Conservation (phyloP, 257 asterid species). For the Jasminum sambac region DNA sequence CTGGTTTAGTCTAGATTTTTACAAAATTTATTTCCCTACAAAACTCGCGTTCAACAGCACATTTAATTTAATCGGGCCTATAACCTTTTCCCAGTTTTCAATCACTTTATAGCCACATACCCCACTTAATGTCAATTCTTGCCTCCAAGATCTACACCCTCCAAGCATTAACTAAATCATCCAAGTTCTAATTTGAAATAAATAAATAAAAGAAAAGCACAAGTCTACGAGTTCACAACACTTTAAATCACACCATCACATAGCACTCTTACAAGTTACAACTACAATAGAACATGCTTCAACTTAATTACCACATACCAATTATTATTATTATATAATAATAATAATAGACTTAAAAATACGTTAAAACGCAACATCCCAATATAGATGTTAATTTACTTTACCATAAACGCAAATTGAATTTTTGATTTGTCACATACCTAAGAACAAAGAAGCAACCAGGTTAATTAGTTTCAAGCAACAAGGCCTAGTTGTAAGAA, state of each 20-base stretch:
- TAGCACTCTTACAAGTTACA: not conserved
- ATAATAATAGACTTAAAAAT: not conserved
- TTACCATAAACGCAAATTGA: not conserved
- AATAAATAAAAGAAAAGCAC: not conserved
- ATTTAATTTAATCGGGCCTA: too few species aligned
- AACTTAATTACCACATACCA: not conserved
- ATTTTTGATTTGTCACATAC: not conserved
- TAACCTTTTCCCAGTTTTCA: too few species aligned
- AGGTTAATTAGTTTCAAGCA: not conserved
- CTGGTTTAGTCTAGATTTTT: too few species aligned
- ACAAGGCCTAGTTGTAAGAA: not conserved
- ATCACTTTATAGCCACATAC: too few species aligned
- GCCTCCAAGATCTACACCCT: too few species aligned
- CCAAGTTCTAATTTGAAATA: not conserved
- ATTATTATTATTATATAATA: too few species aligned
- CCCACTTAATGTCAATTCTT: too few species aligned
- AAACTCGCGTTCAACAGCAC: too few species aligned
- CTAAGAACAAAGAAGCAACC: not conserved
- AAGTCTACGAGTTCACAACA: not conserved
- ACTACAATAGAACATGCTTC: not conserved
- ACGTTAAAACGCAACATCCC: not conserved
- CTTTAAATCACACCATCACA: not conserved
- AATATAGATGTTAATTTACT: not conserved
- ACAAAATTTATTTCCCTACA: too few species aligned
- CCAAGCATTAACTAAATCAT: not conserved